Base-by-base conservation (phyloP, 2,329 filamentous ascomycete species). In the Xylaria sp. region DNA sequence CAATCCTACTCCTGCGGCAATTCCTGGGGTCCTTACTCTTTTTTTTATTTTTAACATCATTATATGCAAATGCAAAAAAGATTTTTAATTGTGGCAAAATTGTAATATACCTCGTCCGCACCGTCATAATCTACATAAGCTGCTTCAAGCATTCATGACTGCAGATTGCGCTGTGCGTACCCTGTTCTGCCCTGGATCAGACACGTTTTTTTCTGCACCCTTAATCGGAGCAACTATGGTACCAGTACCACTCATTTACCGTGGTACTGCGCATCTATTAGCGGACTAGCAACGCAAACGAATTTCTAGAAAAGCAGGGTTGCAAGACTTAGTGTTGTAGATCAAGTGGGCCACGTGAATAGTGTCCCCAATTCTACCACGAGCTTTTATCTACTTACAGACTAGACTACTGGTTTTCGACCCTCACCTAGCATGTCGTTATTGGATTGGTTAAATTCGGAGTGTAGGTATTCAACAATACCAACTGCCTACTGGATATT, bases 261-360 rank as follows among this genome's bases (percentile, higher is more conserved):
- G 23, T 31, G 39, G 15, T 25, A 58, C 25, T 62, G 49, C 43
- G 31, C 60, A 56, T 55, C 28, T 54, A n/a, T 23, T 23, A 36
- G 36, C 60, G 36, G 23, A n/a, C 18, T 57, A 66, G 49, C 33
- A 52, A 52, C 33, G 51, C 64, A 46, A 58, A 52, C 51, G 64
- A 63, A 63, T 31, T 67, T 67, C 65, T 67, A 67, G 65, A 67
- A 66, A 49, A 18, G 20, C 48, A 59, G 55, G 65, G 55, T 49
- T 51, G 43, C 18, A 33, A 31, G 41, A 39, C 33, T 57, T 57
- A 23, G 51, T 36, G 28, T 20, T 36, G 54, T 48, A 58, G 57
- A 66, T 62, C 57, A 62, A 23, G 57, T 66, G 64, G 56, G 39
- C 39, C 39, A 58, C 23, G 1, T 8, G 31, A 58, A 43, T 57